Evolutionary conservation across 2,329 filamentous ascomycete genomes (phyloP), one percentile per base, ranked within the genome.

Genomic region (Sporothrix phasma): DNA sequence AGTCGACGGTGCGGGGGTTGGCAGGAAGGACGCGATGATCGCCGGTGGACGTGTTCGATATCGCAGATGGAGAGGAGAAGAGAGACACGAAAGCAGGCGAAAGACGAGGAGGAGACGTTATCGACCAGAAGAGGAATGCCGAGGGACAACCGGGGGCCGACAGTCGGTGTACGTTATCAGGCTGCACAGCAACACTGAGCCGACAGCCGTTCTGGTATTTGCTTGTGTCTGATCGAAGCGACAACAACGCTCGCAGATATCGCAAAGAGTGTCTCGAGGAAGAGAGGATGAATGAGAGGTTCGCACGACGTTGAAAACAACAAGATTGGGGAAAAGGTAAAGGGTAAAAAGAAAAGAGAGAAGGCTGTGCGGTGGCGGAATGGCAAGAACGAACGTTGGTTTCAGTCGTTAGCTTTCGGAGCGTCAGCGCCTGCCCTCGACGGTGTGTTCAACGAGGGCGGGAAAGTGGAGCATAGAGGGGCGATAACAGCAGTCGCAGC

Each of bases 381-480:
- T 56, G 51, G 29, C n/a, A n/a, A 54, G 31, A 39, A n/a, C 31
- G n/a, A 19, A 56, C 17, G 24, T n/a, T 37, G 51, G 51, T 39
- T 56, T 39, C 51, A 56, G 19, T 37, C 22, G 39, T 37, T 24
- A 37, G n/a, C 26, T 37, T 56, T 22, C 17, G 29, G 37, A 43
- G 54, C 37, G 13, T 41, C n/a, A n/a, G 54, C 37, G 54, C 37
- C 22, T 43, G 13, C 37, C 37, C 19, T 39, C 53, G 19, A 39
- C 34, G 41, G 53, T 41, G 51, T 34, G 34, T 26, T 26, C 29
- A 54, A 37, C 17, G 51, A 56, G 31, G 39, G 59, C 59, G 43
- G 58, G 59, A 61, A 61, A 61, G 59, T 47, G 59, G 43, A 49
- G 59, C n/a, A n/a, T n/a, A 17, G 56, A 45, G 54, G 56, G 13